phyloP scores from a whole-genome alignment of 164 flowering plant genomes.

The Cinnamomum micranthum region DNA sequence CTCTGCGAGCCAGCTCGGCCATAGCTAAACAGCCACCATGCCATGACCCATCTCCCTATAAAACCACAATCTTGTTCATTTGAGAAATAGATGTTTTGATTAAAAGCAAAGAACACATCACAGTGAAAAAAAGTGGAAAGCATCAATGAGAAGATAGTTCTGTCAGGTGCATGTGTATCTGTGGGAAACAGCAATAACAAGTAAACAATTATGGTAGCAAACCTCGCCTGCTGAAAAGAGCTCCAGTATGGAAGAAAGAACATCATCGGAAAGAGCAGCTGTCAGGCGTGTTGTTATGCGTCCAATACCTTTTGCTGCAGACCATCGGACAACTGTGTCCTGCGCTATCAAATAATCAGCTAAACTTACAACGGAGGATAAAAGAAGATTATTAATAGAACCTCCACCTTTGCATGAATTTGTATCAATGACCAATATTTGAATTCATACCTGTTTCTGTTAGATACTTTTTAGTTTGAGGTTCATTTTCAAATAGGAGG shows the following conservation, averaged over 20 bases:
- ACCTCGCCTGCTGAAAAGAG: conserved; percentile 89
- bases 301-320: conserved; percentile 98
- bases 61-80: conserved; percentile 6
- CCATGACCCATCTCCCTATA: conserved; percentile 99
- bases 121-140: neutral
- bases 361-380: too few species aligned
- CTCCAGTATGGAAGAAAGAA: conserved; percentile 77
- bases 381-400: too few species aligned
- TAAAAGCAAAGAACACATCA: neutral
- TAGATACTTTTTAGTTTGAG: too few species aligned
- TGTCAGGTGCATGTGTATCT: neutral
- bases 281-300: conserved; percentile 83
- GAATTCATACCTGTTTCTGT: too few species aligned
- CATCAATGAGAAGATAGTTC: neutral
- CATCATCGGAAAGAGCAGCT: conserved; percentile 74
- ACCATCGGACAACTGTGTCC: conserved; percentile 99
- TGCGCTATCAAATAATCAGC: conserved; percentile 22
- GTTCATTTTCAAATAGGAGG: too few species aligned
- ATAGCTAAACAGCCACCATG: conserved; percentile 98
- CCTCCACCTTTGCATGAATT: too few species aligned
- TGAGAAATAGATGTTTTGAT: neutral
- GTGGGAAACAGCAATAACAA: neutral
- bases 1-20: conserved; percentile 96
- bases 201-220: conserved; percentile 9
- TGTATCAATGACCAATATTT: too few species aligned